A percentile compares a stretch with the other conserved stretches of the same genome.
phyloP scores from a whole-genome alignment of 345 rosid species.

The Lepidium aucheri region DNA sequence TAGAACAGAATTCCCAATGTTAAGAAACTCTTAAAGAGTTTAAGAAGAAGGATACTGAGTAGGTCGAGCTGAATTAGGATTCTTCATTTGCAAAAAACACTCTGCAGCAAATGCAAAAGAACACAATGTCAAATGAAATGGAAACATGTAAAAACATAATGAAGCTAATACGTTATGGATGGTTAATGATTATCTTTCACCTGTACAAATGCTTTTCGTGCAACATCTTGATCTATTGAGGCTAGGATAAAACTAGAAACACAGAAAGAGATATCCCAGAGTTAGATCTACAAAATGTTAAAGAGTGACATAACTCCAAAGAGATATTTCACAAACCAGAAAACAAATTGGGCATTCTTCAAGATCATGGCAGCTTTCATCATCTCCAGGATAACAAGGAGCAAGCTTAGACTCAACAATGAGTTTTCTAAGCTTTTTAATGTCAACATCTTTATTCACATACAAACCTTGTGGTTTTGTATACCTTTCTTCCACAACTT shows the following conservation, averaged over 20 bases:
- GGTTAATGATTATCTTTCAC: slow-evolving; percentile 21
- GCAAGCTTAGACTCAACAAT: slow-evolving; percentile 95
- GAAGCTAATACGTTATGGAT: neutral
- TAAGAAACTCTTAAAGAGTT: neutral
- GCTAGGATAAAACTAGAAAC: slow-evolving; percentile 79
- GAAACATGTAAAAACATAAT: neutral
- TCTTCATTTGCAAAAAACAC: slow-evolving; percentile 99
- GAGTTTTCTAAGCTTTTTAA: slow-evolving; percentile 90
- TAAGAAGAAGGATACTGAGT: slow-evolving; percentile 87
- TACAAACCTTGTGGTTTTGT: slow-evolving; percentile 92
- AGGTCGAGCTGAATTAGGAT: slow-evolving; percentile 84
- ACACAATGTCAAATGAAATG: neutral
- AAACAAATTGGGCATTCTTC: slow-evolving; percentile 99
- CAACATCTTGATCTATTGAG: slow-evolving; percentile 96
- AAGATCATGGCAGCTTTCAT: slow-evolving; percentile 61
- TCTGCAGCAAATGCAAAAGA: slow-evolving; percentile 41
- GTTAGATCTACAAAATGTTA: slow-evolving; percentile 3
- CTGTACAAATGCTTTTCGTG: slow-evolving; percentile 95
- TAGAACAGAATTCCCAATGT: neutral
- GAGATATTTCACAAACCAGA: slow-evolving; percentile 47
- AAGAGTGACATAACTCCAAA: neutral
- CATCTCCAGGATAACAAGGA: slow-evolving; percentile 95
- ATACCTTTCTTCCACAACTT: slow-evolving; percentile 83
- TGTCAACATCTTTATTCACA: slow-evolving; percentile 81
- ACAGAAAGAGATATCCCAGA: neutral